Base-by-base conservation (phyloP, 305 asterid genomes). In the Rubia tinctorum region DNA sequence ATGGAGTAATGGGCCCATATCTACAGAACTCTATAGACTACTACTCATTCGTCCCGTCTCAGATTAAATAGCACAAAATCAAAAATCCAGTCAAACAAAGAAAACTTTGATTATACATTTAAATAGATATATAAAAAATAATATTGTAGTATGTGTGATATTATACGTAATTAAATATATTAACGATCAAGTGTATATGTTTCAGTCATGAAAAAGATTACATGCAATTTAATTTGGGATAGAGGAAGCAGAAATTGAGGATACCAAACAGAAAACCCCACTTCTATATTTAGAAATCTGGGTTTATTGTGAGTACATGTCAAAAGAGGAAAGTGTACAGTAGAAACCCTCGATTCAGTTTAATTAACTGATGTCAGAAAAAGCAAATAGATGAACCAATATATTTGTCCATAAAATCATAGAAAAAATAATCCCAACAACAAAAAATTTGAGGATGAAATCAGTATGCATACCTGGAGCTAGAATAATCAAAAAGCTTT, bases 401-500 rank as follows among this genome's bases (percentile, higher is more conserved):
- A 2, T 2, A 4, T 63, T 10, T 47, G 39, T 17, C 42, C 72
- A 53, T 66, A 73, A 53, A 73, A 75, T 67, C 68, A 58, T 1
- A 30, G 22, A 25, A 43, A 6, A 25, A 15, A n/a, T 42, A n/a
- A 15, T 4, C n/a, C 55, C 6, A 47, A 47, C 14, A 47, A 0
- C 55, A 47, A 17, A 22, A 51, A 18, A 18, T 51, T 7, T 10
- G 15, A 18, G 5, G 56, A 13, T 0, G 4, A 8, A 14, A 15
- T n/a, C 47, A 43, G 47, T 43, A 12, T 47, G 13, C 53, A 18
- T 49, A 81, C 86, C 81, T 80, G 45, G 82, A 69, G 74, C 77
- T 80, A 8, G 86, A 61, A 61, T 10, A 80, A 10, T 83, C 72
- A 70, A 77, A 83, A 1, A 78, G 73, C 59, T 78, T 83, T 5